These are phyloP conservation scores for Histomonas meleagridis DNA, from an alignment of 208 protist genomes.

Conservation along the genomic window DNA sequence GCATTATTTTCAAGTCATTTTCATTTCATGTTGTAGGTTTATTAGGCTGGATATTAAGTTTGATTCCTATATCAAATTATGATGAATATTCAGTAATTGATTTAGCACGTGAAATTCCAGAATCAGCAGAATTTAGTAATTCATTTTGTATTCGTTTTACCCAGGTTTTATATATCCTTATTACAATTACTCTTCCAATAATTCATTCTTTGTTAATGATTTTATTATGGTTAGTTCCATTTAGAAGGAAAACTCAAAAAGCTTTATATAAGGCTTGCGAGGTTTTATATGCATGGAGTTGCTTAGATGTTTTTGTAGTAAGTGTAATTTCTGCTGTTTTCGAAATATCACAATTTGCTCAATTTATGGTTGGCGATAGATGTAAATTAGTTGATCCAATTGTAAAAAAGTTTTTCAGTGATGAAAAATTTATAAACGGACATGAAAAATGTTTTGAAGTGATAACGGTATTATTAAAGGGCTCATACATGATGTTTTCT, in stretches of 20 bases:
- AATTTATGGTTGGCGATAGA: conserved; percentile 64
- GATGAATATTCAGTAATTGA: conserved; percentile 5
- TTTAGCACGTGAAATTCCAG: neutral
- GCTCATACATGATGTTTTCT: neutral
- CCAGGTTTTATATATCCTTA: conserved; percentile 49
- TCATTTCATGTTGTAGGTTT: neutral
- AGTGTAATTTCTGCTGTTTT: conserved; percentile 67
- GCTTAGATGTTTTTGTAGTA: conserved; percentile 67
- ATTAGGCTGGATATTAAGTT: neutral
- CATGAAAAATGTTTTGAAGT: neutral
- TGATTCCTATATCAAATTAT: neutral
- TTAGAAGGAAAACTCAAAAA: conserved; percentile 45
- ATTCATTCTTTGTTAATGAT: conserved; percentile 51
- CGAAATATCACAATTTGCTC: conserved; percentile 70
- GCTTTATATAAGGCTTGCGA: conserved; percentile 50
- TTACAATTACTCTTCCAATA: conserved; percentile 55
- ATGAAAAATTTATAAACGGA: neutral
- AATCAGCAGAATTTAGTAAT: neutral
- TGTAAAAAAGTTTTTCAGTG: conserved; percentile 41
- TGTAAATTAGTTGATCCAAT: conserved; percentile 54
- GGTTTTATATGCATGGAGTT: conserved; percentile 70
- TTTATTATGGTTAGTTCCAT: conserved; percentile 56
- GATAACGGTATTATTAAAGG: neutral
- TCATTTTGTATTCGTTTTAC: conserved; percentile 44
- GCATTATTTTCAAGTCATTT: neutral